Percentiles rank a stretch among this genome's conserved stretches.
Evolutionary conservation across 2,329 filamentous ascomycete species (phyloP).

Genomic region (Penicillium psychrosexuale): DNA sequence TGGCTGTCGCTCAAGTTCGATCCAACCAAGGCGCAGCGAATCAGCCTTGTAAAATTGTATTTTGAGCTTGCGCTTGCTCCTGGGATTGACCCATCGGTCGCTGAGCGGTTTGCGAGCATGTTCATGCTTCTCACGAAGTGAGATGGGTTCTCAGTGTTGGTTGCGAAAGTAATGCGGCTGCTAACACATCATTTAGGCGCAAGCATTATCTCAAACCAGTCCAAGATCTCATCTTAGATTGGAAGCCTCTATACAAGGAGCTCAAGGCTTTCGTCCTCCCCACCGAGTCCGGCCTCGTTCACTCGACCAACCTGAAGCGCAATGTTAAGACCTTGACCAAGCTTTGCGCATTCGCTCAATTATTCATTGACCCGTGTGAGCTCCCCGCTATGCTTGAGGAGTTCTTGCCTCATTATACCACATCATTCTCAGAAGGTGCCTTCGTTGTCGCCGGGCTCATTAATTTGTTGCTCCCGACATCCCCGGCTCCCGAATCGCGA

Average conservation of each 20-base stretch:
- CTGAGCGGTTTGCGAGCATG: constrained; percentile 94
- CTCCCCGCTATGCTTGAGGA: constrained; percentile 78
- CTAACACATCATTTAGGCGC: constrained; percentile 56
- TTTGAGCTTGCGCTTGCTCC: constrained; percentile 91
- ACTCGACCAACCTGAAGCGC: constrained; percentile 61
- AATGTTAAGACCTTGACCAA: constrained; percentile 76
- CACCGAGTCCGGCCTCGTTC: constrained; percentile 67
- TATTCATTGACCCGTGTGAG: constrained; percentile 88
- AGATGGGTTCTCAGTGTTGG: constrained; percentile 32
- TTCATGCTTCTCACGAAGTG: constrained; percentile 93
- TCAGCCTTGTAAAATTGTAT: constrained; percentile 83
- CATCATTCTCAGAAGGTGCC: constrained; percentile 84
- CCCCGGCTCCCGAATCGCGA: constrained; percentile 65
- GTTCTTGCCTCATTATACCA: constrained; percentile 82
- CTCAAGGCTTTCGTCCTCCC: constrained; percentile 87
- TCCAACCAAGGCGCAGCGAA: constrained; percentile 77
- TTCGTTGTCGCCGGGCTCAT: constrained; percentile 89
- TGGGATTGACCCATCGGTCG: constrained; percentile 74
- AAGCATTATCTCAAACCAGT: constrained; percentile 92
- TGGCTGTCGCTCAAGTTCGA: constrained; percentile 98
- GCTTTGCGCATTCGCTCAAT: constrained; percentile 82
- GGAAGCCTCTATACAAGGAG: constrained; percentile 89
- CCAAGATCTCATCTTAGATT: constrained; percentile 87
- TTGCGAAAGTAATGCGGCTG: neutral
- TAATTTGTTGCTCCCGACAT: constrained; percentile 83